A percentile compares a stretch with the other conserved stretches of the same genome.
phyloP scores from a whole-genome alignment of 805 yeast genomes.

The Candida nitratophila region DNA sequence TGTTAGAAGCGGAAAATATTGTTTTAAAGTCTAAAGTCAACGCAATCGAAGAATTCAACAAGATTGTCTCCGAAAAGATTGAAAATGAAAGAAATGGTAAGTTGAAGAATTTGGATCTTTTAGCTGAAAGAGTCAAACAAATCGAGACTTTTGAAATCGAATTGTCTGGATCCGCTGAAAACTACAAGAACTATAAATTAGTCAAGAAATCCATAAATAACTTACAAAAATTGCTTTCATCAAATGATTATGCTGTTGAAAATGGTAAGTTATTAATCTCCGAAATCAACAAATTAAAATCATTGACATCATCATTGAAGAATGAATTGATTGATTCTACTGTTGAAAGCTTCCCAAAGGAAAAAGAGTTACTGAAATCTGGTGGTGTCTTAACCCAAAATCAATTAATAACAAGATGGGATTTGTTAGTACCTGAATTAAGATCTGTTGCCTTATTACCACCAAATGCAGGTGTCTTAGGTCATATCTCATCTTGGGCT shows the following conservation, averaged over 20 bases:
- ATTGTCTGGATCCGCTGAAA: conserved; percentile 35
- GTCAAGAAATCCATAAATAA: conserved; percentile 38
- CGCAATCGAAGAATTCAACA: conserved; percentile 61
- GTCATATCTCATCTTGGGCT: conserved; percentile 74
- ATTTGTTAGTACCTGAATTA: conserved; percentile 73
- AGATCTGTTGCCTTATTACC: conserved; percentile 86
- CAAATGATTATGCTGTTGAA: conserved; percentile 30
- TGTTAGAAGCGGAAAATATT: conserved; percentile 68
- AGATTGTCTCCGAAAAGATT: conserved; percentile 48
- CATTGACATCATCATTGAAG: conserved; percentile 29
- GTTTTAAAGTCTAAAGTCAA: conserved; percentile 59
- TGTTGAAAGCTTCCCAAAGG: conserved; percentile 36
- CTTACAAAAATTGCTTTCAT: conserved; percentile 31
- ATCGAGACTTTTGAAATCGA: conserved; percentile 48
- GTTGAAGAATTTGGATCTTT: conserved; percentile 57
- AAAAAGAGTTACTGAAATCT: conserved; percentile 29
- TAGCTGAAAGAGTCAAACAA: conserved; percentile 45
- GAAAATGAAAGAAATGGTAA: conserved; percentile 76
- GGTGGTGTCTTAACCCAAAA: conserved; percentile 68
- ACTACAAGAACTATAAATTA: conserved; percentile 29
- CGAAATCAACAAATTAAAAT: conserved; percentile 28
- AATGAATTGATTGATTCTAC: conserved; percentile 32
- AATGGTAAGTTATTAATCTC: conserved; percentile 43
- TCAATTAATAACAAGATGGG: conserved; percentile 77
- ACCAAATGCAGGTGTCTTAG: conserved; percentile 92